Percentiles rank a stretch among this genome's conserved stretches.
phyloP scores from a whole-genome alignment of 106 monocot species.

The Dioscorea zingiberensis region DNA sequence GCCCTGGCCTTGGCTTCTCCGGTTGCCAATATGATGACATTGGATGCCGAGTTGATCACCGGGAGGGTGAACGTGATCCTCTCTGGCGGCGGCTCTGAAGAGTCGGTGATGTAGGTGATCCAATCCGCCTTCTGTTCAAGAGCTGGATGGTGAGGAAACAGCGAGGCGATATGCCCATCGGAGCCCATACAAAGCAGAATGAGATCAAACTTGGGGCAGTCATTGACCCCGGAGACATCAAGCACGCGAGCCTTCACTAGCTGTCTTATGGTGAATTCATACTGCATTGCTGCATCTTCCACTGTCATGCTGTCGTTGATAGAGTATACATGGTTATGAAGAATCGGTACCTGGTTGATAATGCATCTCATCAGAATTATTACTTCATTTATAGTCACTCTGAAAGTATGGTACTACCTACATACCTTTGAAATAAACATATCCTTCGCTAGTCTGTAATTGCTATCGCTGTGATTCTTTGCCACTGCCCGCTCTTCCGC shows the following conservation, averaged over 20 bases:
- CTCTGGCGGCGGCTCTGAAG: conserved; percentile 71
- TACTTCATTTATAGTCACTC: not conserved
- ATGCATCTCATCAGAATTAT: not conserved
- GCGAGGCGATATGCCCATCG: conserved; percentile 71
- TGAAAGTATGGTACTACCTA: too few relatives aligned
- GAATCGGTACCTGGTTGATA: conserved; percentile 45
- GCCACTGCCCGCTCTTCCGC: conserved; percentile 40
- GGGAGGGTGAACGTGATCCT: conserved; percentile 87
- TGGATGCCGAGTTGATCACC: conserved; percentile 78
- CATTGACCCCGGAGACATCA: conserved; percentile 54
- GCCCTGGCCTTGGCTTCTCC: conserved; percentile 55
- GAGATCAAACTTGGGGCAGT: conserved; percentile 91
- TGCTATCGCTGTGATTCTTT: conserved; percentile 36
- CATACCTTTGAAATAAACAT: conserved; percentile 34
- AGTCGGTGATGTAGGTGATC: conserved; percentile 76
- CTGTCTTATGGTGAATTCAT: conserved; percentile 75
- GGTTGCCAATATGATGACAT: conserved; percentile 48
- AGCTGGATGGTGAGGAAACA: conserved; percentile 57
- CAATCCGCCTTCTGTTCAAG: conserved; percentile 56
- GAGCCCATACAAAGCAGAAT: conserved; percentile 68
- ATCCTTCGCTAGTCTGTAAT: conserved; percentile 29
- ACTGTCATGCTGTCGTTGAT: conserved; percentile 71
- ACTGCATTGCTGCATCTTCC: conserved; percentile 61
- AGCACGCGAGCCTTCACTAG: conserved; percentile 59
- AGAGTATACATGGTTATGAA: conserved; percentile 65